Evolutionary conservation across 1,284 basidiomycete species (phyloP), one percentile per base, ranked within the genome.

Genomic region (Malassezia restricta): DNA sequence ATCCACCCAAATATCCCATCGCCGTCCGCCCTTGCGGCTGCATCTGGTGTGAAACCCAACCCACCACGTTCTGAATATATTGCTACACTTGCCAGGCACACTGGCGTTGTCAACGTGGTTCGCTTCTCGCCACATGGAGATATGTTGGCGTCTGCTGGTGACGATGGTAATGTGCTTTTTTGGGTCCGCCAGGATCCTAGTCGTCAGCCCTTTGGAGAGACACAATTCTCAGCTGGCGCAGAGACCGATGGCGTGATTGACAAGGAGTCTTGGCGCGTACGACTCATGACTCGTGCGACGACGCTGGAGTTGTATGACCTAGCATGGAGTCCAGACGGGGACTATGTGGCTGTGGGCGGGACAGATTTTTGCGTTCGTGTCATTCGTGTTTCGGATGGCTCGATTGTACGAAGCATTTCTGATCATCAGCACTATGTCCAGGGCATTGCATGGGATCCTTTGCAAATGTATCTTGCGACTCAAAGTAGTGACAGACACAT

Each of bases 311-410:
- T 98, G 9, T 96, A 98, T 73, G 92, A 98, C 74, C 78, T 98
- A 41, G 87, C 90, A 0, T 98, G 92, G 92, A 90, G 87, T 59
- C 94, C 94, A 0, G 84, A 86, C 24, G 89, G 91, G 42, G 87
- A 92, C 63, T 91, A 87, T 61, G 80, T 99, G 54, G 81, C 96
- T 46, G 85, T 89, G 11, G 92, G 92, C 8, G 91, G 88, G 65
- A 96, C 92, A 4, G 94, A 98, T 74, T 95, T 96, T 69, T 86
- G 85, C 3, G 91, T 90, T 0, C 78, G 88, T 42, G 83, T 95
- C 49, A 90, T 86, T 75, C 80, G 82, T 17, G 78, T 83, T 3
- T 77, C 76, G 15, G 86, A 90, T 69, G 62, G 68, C 15, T 54
- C 61, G 15, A 61, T 71, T 39, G 57, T 66, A n/a, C 63, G 64